These are phyloP conservation scores for Volvox carteri DNA, from an alignment of 163 green algal genomes.

Conservation along the genomic window DNA sequence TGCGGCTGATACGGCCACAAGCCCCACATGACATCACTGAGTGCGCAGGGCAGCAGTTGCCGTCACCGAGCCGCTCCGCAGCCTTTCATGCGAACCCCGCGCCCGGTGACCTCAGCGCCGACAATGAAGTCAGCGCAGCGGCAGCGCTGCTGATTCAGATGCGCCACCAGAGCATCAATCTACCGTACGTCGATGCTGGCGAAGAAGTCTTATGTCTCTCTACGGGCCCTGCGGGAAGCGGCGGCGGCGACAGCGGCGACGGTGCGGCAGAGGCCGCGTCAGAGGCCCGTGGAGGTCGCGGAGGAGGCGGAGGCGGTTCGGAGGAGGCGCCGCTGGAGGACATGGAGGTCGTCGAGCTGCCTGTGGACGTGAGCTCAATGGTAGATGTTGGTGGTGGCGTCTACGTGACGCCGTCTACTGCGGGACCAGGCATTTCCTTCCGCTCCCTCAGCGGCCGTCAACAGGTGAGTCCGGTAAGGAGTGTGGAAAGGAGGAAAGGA, in stretches of 20 bases:
- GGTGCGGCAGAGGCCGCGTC: too few species aligned
- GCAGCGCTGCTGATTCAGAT: background rate
- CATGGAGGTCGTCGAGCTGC: background rate
- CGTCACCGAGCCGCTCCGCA: too few species aligned
- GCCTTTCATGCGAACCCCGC: background rate
- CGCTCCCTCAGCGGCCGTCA: background rate
- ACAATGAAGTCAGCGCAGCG: background rate
- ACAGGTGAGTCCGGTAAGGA: conserved; percentile 7
- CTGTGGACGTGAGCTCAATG: background rate
- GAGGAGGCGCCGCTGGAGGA: background rate
- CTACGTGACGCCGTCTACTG: background rate
- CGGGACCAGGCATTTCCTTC: conserved; percentile 6
- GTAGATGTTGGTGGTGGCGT: background rate
- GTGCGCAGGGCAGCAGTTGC: background rate
- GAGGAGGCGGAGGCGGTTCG: background rate
- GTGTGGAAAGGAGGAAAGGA: too few species aligned
- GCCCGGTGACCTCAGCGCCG: background rate
- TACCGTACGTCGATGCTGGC: too few species aligned
- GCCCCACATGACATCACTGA: background rate
- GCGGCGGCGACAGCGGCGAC: background rate
- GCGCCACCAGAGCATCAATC: background rate
- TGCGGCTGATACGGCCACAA: too few species aligned
- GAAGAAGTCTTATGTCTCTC: too few species aligned
- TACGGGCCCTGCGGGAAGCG: too few species aligned
- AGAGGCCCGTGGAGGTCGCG: background rate